These are phyloP conservation scores for Colletotrichum abscissum DNA, from an alignment of 2,329 filamentous ascomycete genomes.

Conservation along the genomic window DNA sequence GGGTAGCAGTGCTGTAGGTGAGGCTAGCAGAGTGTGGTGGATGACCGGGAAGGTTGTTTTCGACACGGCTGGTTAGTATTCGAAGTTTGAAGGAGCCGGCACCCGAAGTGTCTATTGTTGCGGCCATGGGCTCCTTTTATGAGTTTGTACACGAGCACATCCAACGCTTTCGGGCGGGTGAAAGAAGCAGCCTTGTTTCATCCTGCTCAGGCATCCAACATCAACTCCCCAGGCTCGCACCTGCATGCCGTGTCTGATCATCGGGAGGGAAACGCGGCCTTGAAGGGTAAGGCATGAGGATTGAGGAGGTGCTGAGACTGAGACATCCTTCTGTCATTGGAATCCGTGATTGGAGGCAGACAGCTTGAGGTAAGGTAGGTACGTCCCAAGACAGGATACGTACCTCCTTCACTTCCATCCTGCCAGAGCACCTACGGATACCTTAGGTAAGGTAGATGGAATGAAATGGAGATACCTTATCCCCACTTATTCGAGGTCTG, in stretches of 20 bases:
- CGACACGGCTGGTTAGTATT: background rate
- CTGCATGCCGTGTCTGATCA: background rate
- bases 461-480: background rate
- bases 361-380: background rate
- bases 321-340: background rate
- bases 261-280: background rate
- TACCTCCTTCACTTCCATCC: background rate
- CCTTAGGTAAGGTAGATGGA: too few relatives aligned
- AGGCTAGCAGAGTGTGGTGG: background rate
- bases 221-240: background rate
- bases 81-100: background rate
- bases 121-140: background rate
- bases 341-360: background rate
- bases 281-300: background rate
- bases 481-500: background rate
- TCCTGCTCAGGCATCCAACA: background rate
- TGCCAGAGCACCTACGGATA: background rate
- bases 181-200: background rate
- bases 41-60: background rate
- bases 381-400: background rate
- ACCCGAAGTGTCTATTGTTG: background rate
- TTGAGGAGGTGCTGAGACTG: background rate
- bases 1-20: background rate
- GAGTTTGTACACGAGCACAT: background rate
- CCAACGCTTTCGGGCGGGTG: background rate